Evolutionary conservation across 371 early-diverging fungal species (phyloP).

Genomic region (Circinella minor): DNA sequence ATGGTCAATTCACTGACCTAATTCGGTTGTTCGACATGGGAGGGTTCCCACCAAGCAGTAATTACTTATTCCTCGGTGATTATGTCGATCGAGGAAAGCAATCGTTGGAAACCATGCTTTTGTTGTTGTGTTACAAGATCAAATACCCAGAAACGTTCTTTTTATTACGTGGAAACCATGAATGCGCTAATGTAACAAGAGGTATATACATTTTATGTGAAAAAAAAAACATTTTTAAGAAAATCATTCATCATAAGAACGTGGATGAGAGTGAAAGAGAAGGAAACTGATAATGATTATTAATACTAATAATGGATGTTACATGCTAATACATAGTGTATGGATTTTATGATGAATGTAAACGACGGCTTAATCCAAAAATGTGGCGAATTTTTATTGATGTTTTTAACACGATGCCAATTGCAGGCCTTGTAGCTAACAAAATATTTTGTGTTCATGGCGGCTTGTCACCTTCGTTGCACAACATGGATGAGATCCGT

Average conservation of each 20-base stretch:
- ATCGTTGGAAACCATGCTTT: constrained; percentile 92
- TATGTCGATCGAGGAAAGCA: constrained; percentile 98
- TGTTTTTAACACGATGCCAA: constrained; percentile 96
- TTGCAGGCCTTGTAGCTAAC: constrained; percentile 94
- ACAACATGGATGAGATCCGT: constrained; percentile 92
- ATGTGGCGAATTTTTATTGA: constrained; percentile 98
- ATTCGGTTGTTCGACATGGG: constrained; percentile 89
- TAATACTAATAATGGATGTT: too few species aligned
- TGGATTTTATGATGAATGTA: constrained; percentile 99
- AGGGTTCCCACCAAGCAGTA: constrained; percentile 88
- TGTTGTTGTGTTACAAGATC: constrained; percentile 96
- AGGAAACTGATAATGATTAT: too few species aligned
- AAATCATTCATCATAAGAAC: too few species aligned
- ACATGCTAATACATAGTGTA: constrained; percentile 67
- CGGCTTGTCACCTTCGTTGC: constrained; percentile 86
- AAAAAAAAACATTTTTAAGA: background rate
- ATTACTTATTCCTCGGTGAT: constrained; percentile 95
- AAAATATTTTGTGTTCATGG: constrained; percentile 99
- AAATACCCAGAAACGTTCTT: constrained; percentile 97
- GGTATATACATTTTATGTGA: constrained; percentile 39
- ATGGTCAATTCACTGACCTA: constrained; percentile 94
- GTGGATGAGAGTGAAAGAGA: too few species aligned
- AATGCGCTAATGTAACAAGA: constrained; percentile 93
- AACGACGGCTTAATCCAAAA: constrained; percentile 89
- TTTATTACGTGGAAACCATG: constrained; percentile 98